Evolutionary conservation across 169 alveolate genomes (phyloP).

Genomic region (Plasmodium inui): DNA sequence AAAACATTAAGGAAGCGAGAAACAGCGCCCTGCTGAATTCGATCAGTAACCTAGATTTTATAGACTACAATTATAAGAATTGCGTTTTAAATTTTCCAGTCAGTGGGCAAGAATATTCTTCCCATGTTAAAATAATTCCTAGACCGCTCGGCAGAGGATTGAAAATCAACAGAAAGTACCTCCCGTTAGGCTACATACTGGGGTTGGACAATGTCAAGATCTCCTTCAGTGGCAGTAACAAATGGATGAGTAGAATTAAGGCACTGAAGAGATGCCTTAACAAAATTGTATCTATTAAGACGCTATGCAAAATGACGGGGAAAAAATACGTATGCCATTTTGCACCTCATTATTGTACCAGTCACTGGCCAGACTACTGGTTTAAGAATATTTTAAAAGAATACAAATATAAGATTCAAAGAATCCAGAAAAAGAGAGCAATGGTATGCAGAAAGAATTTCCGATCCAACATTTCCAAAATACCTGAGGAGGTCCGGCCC

Average conservation of each 20-base stretch:
- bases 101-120: constrained; percentile 82
- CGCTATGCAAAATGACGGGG: constrained; percentile 84
- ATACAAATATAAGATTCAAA: constrained; percentile 77
- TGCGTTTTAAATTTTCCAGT: constrained; percentile 84
- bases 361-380: constrained; percentile 88
- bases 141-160: constrained; percentile 81
- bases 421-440: constrained; percentile 76
- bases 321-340: constrained; percentile 79
- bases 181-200: constrained; percentile 82
- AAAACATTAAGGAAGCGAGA: constrained; percentile 82
- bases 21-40: constrained; percentile 81
- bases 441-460: constrained; percentile 73
- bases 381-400: constrained; percentile 84
- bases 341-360: constrained; percentile 84
- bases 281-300: constrained; percentile 80
- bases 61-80: constrained; percentile 84
- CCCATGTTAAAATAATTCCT: constrained; percentile 78
- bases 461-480: constrained; percentile 62
- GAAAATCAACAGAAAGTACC: constrained; percentile 78
- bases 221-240: constrained; percentile 80
- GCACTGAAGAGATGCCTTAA: constrained; percentile 83
- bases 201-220: constrained; percentile 85
- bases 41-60: constrained; percentile 81
- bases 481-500: constrained; percentile 82
- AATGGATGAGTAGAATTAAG: constrained; percentile 84